These are phyloP conservation scores for Pogostemon cablin DNA, from an alignment of 257 asterid species.

Conservation along the genomic window DNA sequence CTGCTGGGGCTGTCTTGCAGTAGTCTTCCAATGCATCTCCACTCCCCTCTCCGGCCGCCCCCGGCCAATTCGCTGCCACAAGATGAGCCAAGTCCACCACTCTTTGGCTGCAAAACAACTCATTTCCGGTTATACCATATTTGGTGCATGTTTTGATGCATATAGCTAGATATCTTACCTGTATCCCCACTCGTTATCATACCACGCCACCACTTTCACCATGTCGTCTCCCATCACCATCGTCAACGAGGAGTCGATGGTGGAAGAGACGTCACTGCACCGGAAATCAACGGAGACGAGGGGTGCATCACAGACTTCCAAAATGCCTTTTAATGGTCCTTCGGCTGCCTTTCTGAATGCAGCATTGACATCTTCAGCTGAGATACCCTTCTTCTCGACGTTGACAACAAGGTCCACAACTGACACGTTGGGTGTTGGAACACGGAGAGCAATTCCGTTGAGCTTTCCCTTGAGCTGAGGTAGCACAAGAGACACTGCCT, in stretches of 20 bases:
- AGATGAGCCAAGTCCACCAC: slow-evolving; percentile 94
- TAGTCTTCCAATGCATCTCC: slow-evolving; percentile 89
- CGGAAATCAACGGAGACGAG: slow-evolving; percentile 86
- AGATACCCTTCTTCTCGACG: slow-evolving; percentile 75
- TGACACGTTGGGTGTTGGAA: slow-evolving; percentile 94
- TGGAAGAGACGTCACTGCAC: slow-evolving; percentile 75
- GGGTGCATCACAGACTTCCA: slow-evolving; percentile 73
- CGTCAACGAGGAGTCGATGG: slow-evolving; percentile 85
- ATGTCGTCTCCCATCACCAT: slow-evolving; percentile 99
- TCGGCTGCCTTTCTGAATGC: slow-evolving; percentile 91
- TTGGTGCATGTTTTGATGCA: too few species aligned
- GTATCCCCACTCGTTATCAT: slow-evolving; percentile 98
- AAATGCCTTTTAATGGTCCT: slow-evolving; percentile 69
- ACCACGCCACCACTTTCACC: slow-evolving; percentile 99
- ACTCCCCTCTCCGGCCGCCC: slow-evolving; percentile 49
- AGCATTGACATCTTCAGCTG: slow-evolving; percentile 80
- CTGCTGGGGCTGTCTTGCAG: slow-evolving; percentile 75
- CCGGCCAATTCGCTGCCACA: slow-evolving; percentile 87
- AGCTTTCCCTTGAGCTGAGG: slow-evolving; percentile 96
- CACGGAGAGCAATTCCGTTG: slow-evolving; percentile 91
- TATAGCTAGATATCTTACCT: slow-evolving; percentile 43
- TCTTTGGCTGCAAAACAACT: slow-evolving; percentile 66
- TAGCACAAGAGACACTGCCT: slow-evolving; percentile 90
- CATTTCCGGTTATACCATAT: too few species aligned
- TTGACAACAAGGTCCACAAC: slow-evolving; percentile 88